Conservation (phyloP, 805 yeast genomes). For the Cyberlindnera americana region DNA sequence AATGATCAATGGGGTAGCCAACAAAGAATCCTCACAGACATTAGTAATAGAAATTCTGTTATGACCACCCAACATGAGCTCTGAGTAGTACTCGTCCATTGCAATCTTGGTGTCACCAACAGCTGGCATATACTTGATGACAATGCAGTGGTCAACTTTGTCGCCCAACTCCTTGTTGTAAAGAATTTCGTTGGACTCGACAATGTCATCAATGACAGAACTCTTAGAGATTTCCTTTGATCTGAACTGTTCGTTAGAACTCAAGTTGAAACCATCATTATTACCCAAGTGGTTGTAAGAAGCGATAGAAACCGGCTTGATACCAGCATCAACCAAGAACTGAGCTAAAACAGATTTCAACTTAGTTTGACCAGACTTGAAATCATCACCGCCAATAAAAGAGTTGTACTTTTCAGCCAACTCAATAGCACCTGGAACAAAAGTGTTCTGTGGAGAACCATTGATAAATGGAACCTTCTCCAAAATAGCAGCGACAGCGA, state of each 20-base stretch:
- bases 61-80: constrained; percentile 96
- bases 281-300: constrained; percentile 96
- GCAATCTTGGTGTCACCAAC: constrained; percentile 97
- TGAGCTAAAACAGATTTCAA: constrained; percentile 95
- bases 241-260: constrained; percentile 89
- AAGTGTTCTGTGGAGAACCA: constrained; percentile 97
- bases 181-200: constrained; percentile 78
- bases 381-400: constrained; percentile 95
- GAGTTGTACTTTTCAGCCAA: constrained; percentile 73
- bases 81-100: constrained; percentile 97
- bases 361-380: constrained; percentile 95
- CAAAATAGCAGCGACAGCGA: constrained; percentile 89
- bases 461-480: constrained; percentile 89
- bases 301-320: constrained; percentile 90
- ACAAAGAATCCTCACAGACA: constrained; percentile 92
- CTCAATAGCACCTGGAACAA: constrained; percentile 92
- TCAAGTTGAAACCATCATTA: constrained; percentile 90
- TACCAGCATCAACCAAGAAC: constrained; percentile 95
- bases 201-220: constrained; percentile 91
- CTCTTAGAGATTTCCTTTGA: constrained; percentile 93
- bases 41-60: constrained; percentile 91
- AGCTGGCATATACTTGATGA: constrained; percentile 89
- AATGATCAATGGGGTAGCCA: constrained; percentile 92
- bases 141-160: constrained; percentile 89
- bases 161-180: constrained; percentile 78